Conservation (phyloP, 805 yeast species). For the Schwanniomyces occidentalis region DNA sequence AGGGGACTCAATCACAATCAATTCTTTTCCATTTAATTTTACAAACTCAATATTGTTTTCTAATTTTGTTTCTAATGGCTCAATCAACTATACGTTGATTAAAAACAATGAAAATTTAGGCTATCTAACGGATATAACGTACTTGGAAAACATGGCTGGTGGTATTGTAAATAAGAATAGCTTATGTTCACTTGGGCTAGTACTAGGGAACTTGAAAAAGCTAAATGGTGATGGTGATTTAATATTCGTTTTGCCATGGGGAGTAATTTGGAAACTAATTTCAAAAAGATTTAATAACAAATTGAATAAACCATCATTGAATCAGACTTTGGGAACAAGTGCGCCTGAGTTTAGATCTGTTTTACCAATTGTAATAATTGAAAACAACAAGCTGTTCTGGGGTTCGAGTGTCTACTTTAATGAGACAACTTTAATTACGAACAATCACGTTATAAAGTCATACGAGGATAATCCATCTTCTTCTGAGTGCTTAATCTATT, state of each 20-base stretch:
- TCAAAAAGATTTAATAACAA: background rate
- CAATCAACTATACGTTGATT: slow-evolving; percentile 22
- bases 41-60: slow-evolving; percentile 31
- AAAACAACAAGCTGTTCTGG: slow-evolving; percentile 29
- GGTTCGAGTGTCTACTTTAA: slow-evolving; percentile 44
- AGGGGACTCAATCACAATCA: slow-evolving; percentile 16
- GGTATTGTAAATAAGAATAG: slow-evolving; percentile 23
- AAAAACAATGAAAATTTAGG: slow-evolving; percentile 14
- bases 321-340: background rate
- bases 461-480: slow-evolving; percentile 4
- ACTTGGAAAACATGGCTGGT: slow-evolving; percentile 48
- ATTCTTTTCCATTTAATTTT: slow-evolving; percentile 29
- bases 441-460: slow-evolving; percentile 41
- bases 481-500: slow-evolving; percentile 6
- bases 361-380: slow-evolving; percentile 17
- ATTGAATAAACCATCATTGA: background rate
- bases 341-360: slow-evolving; percentile 10
- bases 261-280: slow-evolving; percentile 10
- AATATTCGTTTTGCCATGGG: slow-evolving; percentile 32
- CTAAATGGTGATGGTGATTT: slow-evolving; percentile 49
- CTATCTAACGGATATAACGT: slow-evolving; percentile 40
- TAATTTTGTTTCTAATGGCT: slow-evolving; percentile 22
- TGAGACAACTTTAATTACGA: slow-evolving; percentile 35
- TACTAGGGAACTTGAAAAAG: slow-evolving; percentile 39
- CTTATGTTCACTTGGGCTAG: slow-evolving; percentile 32